Evolutionary conservation across 768 basidiomycete species (phyloP).

Genomic region (Boletus vinaceobasis): DNA sequence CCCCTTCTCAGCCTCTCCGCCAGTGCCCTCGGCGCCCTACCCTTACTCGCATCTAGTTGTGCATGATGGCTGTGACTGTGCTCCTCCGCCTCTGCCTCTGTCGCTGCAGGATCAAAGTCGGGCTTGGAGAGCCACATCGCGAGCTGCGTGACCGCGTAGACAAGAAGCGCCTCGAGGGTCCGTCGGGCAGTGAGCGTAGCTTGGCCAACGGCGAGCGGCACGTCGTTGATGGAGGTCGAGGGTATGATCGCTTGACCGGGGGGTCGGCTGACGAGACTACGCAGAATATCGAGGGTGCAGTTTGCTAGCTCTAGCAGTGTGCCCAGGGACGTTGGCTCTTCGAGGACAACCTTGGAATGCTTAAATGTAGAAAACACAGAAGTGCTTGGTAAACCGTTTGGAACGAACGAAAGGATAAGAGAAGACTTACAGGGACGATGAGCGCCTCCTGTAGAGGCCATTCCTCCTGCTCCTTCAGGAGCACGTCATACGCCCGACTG

Average conservation of each 20-base stretch:
- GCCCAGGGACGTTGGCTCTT: conserved; percentile 81
- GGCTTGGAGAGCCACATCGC: conserved; percentile 76
- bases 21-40: conserved; percentile 46
- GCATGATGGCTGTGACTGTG: conserved; percentile 10
- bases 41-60: conserved; percentile 30
- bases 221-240: conserved; percentile 26
- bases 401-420: background rate
- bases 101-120: conserved; percentile 49
- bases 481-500: conserved; percentile 64
- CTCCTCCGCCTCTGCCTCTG: conserved; percentile 48
- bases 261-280: conserved; percentile 61
- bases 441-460: conserved; percentile 70
- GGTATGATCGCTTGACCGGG: conserved; percentile 51
- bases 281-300: conserved; percentile 69
- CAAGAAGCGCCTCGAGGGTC: conserved; percentile 62
- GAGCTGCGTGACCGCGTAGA: conserved; percentile 75
- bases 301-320: conserved; percentile 85
- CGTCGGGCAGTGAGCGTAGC: conserved; percentile 56
- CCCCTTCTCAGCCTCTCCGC: conserved; percentile 68
- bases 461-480: conserved; percentile 62
- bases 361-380: conserved; percentile 27
- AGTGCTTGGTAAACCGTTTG: background rate
- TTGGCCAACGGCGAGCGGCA: conserved; percentile 48
- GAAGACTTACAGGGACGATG: conserved; percentile 62
- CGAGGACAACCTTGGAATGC: conserved; percentile 83